A percentile compares a stretch with the other conserved stretches of the same genome.
Conservation (phyloP, 78 protist genomes). For the Cavenderia fasciculata region DNA sequence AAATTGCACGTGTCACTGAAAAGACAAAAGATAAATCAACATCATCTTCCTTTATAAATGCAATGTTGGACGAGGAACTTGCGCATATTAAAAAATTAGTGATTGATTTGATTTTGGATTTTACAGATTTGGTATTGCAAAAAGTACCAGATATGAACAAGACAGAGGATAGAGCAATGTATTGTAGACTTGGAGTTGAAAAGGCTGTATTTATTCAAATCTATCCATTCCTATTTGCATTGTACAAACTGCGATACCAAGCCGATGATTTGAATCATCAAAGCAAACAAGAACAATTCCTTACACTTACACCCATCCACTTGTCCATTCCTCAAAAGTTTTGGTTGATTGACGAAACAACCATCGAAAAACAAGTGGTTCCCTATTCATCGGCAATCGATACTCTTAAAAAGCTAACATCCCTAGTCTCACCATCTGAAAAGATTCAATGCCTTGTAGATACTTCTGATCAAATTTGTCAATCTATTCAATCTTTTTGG, state of each 20-base stretch:
- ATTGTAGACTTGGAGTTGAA: slow-evolving; percentile 25
- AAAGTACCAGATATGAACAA: slow-evolving; percentile 11
- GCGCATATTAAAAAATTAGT: neutral
- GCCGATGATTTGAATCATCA: slow-evolving; percentile 22
- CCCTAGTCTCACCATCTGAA: slow-evolving; percentile 42
- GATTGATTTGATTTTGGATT: slow-evolving; percentile 19
- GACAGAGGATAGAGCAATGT: neutral
- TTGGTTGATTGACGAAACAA: slow-evolving; percentile 51
- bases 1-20: neutral
- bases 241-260: slow-evolving; percentile 5
- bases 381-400: slow-evolving; percentile 57
- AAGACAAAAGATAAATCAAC: neutral
- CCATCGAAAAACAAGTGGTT: no score
- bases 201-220: slow-evolving; percentile 11
- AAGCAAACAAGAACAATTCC: slow-evolving; percentile 8
- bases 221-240: neutral
- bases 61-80: neutral
- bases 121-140: neutral
- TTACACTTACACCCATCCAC: slow-evolving; percentile 44
- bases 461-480: slow-evolving; percentile 19
- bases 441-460: slow-evolving; percentile 47
- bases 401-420: slow-evolving; percentile 10
- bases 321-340: slow-evolving; percentile 39
- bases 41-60: no score
- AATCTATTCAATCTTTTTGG: slow-evolving; percentile 26